Percentiles rank a stretch among this genome's conserved stretches.
Conservation (phyloP, 2,329 filamentous ascomycete species). For the Aspergillus aculeatus region DNA sequence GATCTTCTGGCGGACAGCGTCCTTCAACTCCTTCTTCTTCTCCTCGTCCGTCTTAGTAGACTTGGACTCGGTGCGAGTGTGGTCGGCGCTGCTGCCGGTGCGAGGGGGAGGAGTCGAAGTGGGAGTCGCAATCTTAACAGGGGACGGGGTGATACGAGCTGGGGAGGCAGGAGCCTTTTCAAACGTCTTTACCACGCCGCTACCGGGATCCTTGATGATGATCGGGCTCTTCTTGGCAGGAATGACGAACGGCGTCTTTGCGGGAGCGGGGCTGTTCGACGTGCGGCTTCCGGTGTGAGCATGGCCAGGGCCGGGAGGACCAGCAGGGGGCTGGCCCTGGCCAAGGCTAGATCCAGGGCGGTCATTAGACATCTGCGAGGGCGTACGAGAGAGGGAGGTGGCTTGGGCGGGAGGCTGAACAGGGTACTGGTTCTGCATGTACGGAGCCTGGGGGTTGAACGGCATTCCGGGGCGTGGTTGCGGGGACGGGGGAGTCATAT, state of each 20-base stretch:
- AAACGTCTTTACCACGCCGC: constrained; percentile 72
- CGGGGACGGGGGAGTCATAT: constrained; percentile 47
- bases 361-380: constrained; percentile 74
- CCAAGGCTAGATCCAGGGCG: constrained; percentile 60
- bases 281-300: constrained; percentile 54
- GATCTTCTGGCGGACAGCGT: constrained; percentile 51
- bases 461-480: constrained; percentile 51
- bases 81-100: constrained; percentile 64
- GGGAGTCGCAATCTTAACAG: constrained; percentile 64
- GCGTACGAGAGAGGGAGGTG: constrained; percentile 74
- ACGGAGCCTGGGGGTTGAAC: constrained; percentile 48
- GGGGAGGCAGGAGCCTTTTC: constrained; percentile 65
- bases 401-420: constrained; percentile 55
- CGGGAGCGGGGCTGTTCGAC: constrained; percentile 58
- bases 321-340: constrained; percentile 53
- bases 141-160: constrained; percentile 55
- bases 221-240: constrained; percentile 69
- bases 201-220: constrained; percentile 78
- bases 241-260: constrained; percentile 63
- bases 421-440: constrained; percentile 54
- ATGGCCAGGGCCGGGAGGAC: constrained; percentile 51
- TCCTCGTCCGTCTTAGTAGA: constrained; percentile 74
- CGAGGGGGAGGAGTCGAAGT: constrained; percentile 81
- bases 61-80: constrained; percentile 69
- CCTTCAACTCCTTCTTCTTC: constrained; percentile 73